Base-by-base conservation (phyloP, 176 grass and related monocot genomes). In the Saccharum spontaneum region DNA sequence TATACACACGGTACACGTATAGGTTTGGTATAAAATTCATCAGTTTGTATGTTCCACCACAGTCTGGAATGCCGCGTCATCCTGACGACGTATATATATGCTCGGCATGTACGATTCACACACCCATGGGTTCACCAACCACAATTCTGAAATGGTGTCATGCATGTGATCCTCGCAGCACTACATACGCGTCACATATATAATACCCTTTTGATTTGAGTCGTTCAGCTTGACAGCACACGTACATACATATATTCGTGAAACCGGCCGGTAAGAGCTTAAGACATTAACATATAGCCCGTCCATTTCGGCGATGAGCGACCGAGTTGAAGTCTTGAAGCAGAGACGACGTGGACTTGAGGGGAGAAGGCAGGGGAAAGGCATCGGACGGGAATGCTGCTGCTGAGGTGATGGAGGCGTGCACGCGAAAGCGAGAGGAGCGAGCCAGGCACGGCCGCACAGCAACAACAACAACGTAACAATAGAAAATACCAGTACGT, bases 381-480 rank as follows among this genome's bases (percentile, higher is more conserved):
- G 44, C 44, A 46, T 46, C 46, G 14, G 69, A 72, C 40, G 23
- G 24, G 24, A 48, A 34, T 28, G 50, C 50, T 20, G 50, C 50
- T 8, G 6, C 50, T 8, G 6, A 16, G 50, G 50, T 20, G 50
- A 54, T 20, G 28, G 39, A 37, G 86, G 36, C 71, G 76, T 79
- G 86, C 52, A 88, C 86, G 80, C 80, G 86, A 68, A 78, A 78
- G 80, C 80, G 74, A 83, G 36, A 79, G 22, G 41, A 79, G 70
- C 11, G 41, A 79, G 70, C 40, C 20, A 12, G 33, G 36, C 18
- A n/a, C n/a, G n/a, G n/a, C n/a, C n/a, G n/a, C n/a, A 4, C 17
- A 3, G 38, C 16, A n/a, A n/a, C 33, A 30, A 0, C 7, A 52
- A 17, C 46, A n/a, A n/a, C n/a, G n/a, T n/a, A n/a, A n/a, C n/a